phyloP scores from a whole-genome alignment of 83 land plant species.

The Thuja plicata region DNA sequence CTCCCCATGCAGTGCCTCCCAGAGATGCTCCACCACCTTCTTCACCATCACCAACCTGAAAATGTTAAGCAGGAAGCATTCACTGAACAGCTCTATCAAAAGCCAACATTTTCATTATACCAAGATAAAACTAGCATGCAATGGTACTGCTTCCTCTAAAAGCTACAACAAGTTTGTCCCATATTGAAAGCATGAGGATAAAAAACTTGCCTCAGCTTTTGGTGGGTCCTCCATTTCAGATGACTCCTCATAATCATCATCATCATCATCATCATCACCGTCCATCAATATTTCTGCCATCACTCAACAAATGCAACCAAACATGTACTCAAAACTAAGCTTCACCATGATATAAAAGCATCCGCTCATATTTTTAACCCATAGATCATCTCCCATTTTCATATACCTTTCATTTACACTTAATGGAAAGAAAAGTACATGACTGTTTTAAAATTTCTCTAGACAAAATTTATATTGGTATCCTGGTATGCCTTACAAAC shows the following conservation, averaged over 20 bases:
- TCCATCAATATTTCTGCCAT: conserved; percentile 14
- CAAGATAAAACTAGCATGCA: background rate
- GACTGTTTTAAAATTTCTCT: background rate
- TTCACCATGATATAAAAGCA: background rate
- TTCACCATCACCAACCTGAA: conserved; percentile 90
- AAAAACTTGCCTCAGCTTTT: conserved; percentile 12
- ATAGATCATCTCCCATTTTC: background rate
- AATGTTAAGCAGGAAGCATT: conserved; percentile 1
- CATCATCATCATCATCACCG: background rate
- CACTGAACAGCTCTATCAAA: background rate
- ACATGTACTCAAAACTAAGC: conserved; percentile 8
- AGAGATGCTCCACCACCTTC: conserved; percentile 89
- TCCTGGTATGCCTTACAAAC: background rate
- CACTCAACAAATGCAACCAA: conserved; percentile 1
- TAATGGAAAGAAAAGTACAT: background rate
- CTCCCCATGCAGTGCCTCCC: conserved; percentile 84
- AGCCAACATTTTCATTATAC: background rate
- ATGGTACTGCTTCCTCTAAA: background rate
- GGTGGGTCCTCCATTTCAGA: conserved; percentile 10
- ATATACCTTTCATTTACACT: background rate
- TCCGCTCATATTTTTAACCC: background rate
- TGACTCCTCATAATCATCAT: conserved; percentile 11
- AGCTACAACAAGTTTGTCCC: background rate
- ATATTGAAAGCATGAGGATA: background rate
- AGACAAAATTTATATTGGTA: background rate